A percentile compares a stretch with the other conserved stretches of the same genome.
Conservation (phyloP, 176 grass and related monocot genomes). For the Musa troglodytarum region DNA sequence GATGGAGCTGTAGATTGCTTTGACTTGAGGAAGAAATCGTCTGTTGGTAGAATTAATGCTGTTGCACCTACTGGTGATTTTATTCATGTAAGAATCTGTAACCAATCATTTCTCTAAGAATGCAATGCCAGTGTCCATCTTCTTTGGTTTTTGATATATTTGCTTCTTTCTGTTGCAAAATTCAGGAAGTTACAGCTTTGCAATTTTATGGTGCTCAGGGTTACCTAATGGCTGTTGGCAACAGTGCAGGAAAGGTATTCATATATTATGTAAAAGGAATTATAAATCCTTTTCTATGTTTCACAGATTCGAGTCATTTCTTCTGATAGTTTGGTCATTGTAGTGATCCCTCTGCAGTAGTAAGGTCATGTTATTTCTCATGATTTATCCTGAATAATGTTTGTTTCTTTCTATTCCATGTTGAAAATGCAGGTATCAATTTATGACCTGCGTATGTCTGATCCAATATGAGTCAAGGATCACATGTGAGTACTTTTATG, state of each 20-base stretch:
- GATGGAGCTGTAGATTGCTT: conserved; percentile 94
- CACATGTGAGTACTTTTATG: conserved; percentile 62
- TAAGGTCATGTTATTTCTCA: background rate
- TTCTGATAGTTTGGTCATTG: background rate
- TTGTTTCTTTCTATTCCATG: background rate
- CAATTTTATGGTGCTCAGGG: conserved; percentile 86
- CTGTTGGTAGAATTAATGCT: conserved; percentile 79
- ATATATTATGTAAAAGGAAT: background rate
- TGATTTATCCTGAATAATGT: background rate
- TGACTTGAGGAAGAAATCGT: conserved; percentile 81
- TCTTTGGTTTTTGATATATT: conserved; percentile 13
- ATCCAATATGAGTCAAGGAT: conserved; percentile 82
- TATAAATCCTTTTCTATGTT: conserved; percentile 7
- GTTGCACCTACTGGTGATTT: conserved; percentile 48
- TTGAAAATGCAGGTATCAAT: conserved; percentile 63
- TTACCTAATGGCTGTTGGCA: conserved; percentile 77
- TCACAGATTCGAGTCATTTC: background rate
- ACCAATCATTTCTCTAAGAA: background rate
- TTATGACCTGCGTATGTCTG: conserved; percentile 84
- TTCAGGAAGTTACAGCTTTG: conserved; percentile 81
- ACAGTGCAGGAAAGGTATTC: conserved; percentile 67
- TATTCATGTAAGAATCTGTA: conserved; percentile 37
- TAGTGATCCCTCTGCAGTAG: background rate
- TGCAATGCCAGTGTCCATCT: background rate
- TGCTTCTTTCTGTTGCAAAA: conserved; percentile 12